Percentiles rank a stretch among this genome's conserved stretches.
Conservation (phyloP, 192 early-diverging fungal genomes). For the Entomortierella beljakovae region DNA sequence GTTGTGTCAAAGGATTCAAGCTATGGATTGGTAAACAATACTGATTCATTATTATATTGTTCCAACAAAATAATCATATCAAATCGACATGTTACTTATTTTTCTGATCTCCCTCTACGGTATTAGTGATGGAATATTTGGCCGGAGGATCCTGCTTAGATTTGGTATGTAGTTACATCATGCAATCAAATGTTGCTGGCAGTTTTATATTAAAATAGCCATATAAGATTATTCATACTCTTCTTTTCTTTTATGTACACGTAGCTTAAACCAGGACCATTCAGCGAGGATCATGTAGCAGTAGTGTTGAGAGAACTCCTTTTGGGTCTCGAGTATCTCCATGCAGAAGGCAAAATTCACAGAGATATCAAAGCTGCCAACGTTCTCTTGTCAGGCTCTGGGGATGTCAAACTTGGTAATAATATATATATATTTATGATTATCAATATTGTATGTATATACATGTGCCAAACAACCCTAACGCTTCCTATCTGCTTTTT, state of each 20-base stretch:
- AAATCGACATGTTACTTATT: background rate
- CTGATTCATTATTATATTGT: background rate
- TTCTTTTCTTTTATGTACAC: constrained; percentile 4
- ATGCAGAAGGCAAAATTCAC: constrained; percentile 90
- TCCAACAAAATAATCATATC: background rate
- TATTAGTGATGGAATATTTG: constrained; percentile 64
- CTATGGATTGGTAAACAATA: constrained; percentile 62
- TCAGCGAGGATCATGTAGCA: constrained; percentile 58
- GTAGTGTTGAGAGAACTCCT: constrained; percentile 87
- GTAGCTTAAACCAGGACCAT: constrained; percentile 59
- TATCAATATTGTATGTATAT: too few relatives aligned
- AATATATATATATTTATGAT: background rate
- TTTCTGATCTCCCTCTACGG: background rate
- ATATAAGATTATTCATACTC: too few relatives aligned
- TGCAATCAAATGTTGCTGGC: too few relatives aligned
- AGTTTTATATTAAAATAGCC: too few relatives aligned
- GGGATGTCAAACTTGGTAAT: constrained; percentile 60
- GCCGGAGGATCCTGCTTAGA: constrained; percentile 65
- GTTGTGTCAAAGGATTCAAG: constrained; percentile 61
- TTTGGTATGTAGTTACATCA: constrained; percentile 40
- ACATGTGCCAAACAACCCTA: too few relatives aligned
- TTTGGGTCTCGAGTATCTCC: constrained; percentile 92
- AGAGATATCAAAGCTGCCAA: constrained; percentile 98
- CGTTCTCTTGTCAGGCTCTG: constrained; percentile 68
- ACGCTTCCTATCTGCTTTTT: constrained; percentile 46